Evolutionary conservation across 192 early-diverging fungal genomes (phyloP).

Genomic region (Coemansia sp.): DNA sequence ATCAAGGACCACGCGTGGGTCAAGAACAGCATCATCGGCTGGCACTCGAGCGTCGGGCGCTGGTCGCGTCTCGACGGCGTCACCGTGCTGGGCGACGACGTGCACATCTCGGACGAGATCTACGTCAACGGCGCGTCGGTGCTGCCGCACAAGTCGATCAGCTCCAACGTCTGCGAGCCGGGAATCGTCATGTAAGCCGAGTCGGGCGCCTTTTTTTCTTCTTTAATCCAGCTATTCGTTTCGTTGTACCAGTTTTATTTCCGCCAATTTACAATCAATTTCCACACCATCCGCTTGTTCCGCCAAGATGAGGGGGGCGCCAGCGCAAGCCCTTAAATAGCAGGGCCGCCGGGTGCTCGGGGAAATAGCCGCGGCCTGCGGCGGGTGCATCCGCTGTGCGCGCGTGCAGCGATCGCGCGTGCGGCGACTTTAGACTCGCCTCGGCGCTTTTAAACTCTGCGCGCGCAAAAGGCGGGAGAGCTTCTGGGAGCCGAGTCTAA

Average conservation of each 20-base stretch:
- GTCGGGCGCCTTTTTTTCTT: neutral
- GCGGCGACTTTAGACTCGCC: too few relatives aligned
- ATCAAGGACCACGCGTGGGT: conserved; percentile 93
- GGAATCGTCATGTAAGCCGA: conserved; percentile 86
- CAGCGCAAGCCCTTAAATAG: neutral
- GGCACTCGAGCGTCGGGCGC: conserved; percentile 90
- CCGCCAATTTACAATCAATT: neutral
- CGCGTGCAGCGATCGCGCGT: conserved; percentile 10
- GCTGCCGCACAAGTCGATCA: conserved; percentile 95
- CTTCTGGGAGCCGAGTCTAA: too few relatives aligned
- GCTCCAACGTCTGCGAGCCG: conserved; percentile 83
- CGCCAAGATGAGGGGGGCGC: too few relatives aligned
- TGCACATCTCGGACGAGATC: conserved; percentile 88
- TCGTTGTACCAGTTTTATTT: neutral
- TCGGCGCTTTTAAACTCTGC: too few relatives aligned
- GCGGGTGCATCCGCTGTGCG: neutral
- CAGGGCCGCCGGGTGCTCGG: neutral
- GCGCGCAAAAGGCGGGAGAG: too few relatives aligned
- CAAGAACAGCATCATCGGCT: conserved; percentile 87
- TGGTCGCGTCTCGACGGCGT: conserved; percentile 94
- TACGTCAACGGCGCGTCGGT: conserved; percentile 95
- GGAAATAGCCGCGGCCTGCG: too few relatives aligned
- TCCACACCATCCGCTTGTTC: too few relatives aligned
- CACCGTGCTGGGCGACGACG: conserved; percentile 96
- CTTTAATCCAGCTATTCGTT: neutral